Evolutionary conservation across 2,329 filamentous ascomycete species (phyloP).

Genomic region (Calonectria montana): DNA sequence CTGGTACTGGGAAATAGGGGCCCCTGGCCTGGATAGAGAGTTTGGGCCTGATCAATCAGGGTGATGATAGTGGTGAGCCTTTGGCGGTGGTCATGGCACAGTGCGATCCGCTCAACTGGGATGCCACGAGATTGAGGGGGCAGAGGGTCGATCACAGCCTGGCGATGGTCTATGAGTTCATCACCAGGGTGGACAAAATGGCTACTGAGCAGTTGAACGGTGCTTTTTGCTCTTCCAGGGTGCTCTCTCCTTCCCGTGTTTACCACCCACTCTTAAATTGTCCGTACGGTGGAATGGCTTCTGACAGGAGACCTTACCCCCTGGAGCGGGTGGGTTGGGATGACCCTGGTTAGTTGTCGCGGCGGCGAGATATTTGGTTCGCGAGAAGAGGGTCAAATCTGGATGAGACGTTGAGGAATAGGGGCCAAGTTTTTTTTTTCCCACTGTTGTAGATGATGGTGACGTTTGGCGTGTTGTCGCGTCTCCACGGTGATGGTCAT

Average conservation of each 20-base stretch:
- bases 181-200: neutral
- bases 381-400: conserved; percentile 35
- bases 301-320: conserved; percentile 9
- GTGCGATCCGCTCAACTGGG: conserved; percentile 28
- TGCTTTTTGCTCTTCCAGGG: conserved; percentile 1
- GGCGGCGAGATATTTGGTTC: conserved; percentile 26
- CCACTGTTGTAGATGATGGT: neutral
- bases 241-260: neutral
- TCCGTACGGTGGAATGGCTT: conserved; percentile 5
- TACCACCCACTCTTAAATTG: neutral
- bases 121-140: conserved; percentile 25
- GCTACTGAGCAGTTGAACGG: neutral
- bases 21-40: neutral
- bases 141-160: conserved; percentile 15
- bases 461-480: conserved; percentile 17
- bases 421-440: conserved; percentile 24
- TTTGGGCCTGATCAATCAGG: neutral
- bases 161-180: neutral
- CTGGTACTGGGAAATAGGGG: conserved; percentile 9
- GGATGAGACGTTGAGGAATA: conserved; percentile 37
- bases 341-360: conserved; percentile 33
- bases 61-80: conserved; percentile 22
- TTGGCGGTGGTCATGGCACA: conserved; percentile 22
- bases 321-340: conserved; percentile 37
- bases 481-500: conserved; percentile 35